Base-by-base conservation (phyloP, 192 early-diverging fungal genomes). In the Pecoramyces ruminantium region DNA sequence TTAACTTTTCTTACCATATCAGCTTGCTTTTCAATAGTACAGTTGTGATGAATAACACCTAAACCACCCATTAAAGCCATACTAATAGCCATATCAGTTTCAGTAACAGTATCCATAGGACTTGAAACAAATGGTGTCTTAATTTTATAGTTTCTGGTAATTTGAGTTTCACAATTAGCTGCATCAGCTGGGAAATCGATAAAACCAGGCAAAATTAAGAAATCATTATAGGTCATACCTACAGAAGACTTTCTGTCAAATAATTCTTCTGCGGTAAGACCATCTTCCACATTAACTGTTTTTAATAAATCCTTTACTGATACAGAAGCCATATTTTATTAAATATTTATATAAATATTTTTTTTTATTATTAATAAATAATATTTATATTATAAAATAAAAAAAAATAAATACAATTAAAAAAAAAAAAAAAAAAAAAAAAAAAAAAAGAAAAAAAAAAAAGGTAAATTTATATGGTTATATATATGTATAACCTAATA, bases 21-120 rank as follows among this genome's bases (percentile, higher is more conserved):
- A 17, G 95, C 95, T 90, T 99, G 97, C 87, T 96, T 95, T 67
- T 94, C 94, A 67, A 96, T 87, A 28, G 93, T 90, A 87, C 96
- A 99, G 91, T 99, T 99, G 92, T 97, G 91, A 88, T 99, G 97
- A 84, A 99, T 94, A 78, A 99, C 94, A 84, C 97, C 97, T 81
- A 99, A 89, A n/a, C 97, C 97, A 81, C 97, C 97, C 78, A 94
- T 84, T 83, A 94, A 87, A 78, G 96, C 96, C 94, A 99, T 96
- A 81, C 93, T 92, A 85, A 97, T 95, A 51, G 97, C 97, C 97
- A 99, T 99, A 25, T 95, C 92, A 18, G 93, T 88, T 88, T 99
- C 86, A 30, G 97, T 97, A 29, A 99, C 97, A 38, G 97, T 99
- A 86, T 99, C 97, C 97, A 99, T 99, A 79, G 97, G 97, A 80